Base-by-base conservation (phyloP, 1,284 basidiomycete species). In the Fistulinella cinereoalba region DNA sequence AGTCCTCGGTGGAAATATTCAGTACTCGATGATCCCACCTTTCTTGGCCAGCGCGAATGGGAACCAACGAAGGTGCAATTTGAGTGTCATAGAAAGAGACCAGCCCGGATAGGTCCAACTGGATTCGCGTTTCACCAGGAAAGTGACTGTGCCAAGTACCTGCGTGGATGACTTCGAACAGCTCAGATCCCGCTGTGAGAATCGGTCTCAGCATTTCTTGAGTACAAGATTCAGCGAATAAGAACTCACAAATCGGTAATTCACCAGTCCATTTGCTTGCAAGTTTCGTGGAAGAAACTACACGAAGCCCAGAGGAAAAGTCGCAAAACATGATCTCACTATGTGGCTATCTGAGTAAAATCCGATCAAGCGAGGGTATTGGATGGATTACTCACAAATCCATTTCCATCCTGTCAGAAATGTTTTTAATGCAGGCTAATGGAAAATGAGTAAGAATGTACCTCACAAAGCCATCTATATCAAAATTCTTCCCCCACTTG, bases 321-420 rank as follows among this genome's bases (percentile, higher is more conserved):
- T 77, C 61, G 51, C 77, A 80, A 4, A 76, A 54, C 75, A 80
- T 76, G 24, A 76, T 64, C 57, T 80, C 77, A 44, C 77, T 80
- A 44, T n/a, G n/a, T 12, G 37, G 6, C 12, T 15, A 24, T 29
- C 15, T 43, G 3, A 48, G 25, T 29, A 44, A 29, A 23, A 43
- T 11, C n/a, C n/a, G n/a, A n/a, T n/a, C n/a, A n/a, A 6, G 3
- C 1, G 18, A 9, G 3, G 18, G 6, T 23, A n/a, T 2, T 4
- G 19, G 16, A 23, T 37, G 34, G 8, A 27, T 33, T n/a, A 12
- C 73, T 56, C 51, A 77, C 75, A 77, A 77, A 51, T 70, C 64
- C 64, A 74, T 70, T 58, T 75, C 71, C 75, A 76, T 76, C 52
- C 74, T 72, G 37, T 28, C 11, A 37, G 1, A n/a, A n/a, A n/a